phyloP scores from a whole-genome alignment of 2,329 filamentous ascomycete species.

The Nakataea oryzae region DNA sequence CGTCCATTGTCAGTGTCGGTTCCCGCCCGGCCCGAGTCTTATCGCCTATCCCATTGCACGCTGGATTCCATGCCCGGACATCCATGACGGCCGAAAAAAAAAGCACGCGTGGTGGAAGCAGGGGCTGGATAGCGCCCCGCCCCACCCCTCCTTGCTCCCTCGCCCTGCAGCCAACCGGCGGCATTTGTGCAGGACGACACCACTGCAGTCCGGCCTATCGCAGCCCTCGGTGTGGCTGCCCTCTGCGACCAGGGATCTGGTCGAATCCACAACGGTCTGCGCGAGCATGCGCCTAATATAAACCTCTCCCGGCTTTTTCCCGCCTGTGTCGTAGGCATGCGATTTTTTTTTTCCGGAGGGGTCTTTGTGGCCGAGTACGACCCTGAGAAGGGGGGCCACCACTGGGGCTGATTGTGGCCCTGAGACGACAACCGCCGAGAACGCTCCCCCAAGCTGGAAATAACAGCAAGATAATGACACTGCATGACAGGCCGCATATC shows the following conservation, averaged over 20 bases:
- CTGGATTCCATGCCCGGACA: too few relatives aligned
- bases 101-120: too few relatives aligned
- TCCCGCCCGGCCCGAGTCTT: background rate
- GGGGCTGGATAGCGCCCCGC: too few relatives aligned
- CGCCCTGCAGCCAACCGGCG: background rate
- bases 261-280: background rate
- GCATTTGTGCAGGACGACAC: too few relatives aligned
- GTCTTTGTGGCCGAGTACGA: too few relatives aligned
- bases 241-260: background rate
- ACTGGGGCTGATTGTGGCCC: too few relatives aligned
- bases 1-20: background rate
- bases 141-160: background rate
- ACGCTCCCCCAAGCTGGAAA: background rate
- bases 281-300: background rate
- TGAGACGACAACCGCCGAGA: too few relatives aligned
- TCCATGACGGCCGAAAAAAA: too few relatives aligned
- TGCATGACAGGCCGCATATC: background rate
- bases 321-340: background rate
- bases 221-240: background rate
- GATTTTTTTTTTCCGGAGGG: too few relatives aligned
- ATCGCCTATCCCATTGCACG: too few relatives aligned
- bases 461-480: background rate
- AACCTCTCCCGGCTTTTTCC: background rate
- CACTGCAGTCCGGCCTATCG: background rate
- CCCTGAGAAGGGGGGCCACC: too few relatives aligned